Base-by-base conservation (phyloP, 495 filamentous ascomycete species). In the Penicillium soppii region DNA sequence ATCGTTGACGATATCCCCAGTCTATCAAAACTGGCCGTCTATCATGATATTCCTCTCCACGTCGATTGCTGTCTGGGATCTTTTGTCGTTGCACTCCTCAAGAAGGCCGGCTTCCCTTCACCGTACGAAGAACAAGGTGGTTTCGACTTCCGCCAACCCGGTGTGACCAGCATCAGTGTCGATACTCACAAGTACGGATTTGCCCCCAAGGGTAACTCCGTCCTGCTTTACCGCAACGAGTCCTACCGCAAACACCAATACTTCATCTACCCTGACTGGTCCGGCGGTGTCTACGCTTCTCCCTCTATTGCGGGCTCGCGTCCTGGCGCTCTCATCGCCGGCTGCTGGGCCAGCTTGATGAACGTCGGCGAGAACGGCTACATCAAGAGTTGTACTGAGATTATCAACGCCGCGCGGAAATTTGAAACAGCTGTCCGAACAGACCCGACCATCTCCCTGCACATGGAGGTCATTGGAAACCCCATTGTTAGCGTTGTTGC, bases 111-210 rank as follows among this genome's bases (percentile, higher is more conserved):
- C 29, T 97, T 96, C 70, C 70, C 75, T 3, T 77, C 75, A 20
- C 74, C 74, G 10, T 78, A 75, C 36, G 73, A 75, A 42, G 87
- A 90, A 43, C 79, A 86, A 21, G 82, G 84, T 53, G 86, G 82
- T 13, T 97, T 97, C 65, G 95, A 99, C 70, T 99, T 99, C 83
- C 83, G 86, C 27, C 82, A 94, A 49, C 88, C 87, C 47, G 94
- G 94, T 63, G 95, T 99, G 47, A 97, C 95, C 5, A 89, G 84
- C 63, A 97, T 99, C 68, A 87, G 82, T 58, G 95, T 92, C 63
- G 94, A 99, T 66, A 99, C 94, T 23, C 94, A 98, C 75, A 98
- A 98, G 69, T 98, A 99, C 67, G 94, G 94, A 20, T 99, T 99
- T 69, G 95, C 94, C 0, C 94, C 94, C 19, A 97, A 97, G 71